phyloP scores from a whole-genome alignment of 2,329 filamentous ascomycete genomes.

The Trichoderma lentiforme region DNA sequence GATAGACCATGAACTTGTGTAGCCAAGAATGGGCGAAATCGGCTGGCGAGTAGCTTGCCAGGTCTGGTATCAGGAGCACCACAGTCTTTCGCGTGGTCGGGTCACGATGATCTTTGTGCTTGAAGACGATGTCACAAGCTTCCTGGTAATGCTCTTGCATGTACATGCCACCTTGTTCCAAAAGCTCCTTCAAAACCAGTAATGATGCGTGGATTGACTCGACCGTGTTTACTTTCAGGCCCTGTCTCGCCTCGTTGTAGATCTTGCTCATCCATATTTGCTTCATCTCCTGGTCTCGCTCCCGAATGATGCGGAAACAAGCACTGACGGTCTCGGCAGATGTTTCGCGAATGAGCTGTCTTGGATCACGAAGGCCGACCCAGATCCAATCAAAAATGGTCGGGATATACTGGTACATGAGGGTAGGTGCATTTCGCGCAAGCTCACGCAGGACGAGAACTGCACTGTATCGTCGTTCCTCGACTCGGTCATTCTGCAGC shows the following conservation, averaged over 20 bases:
- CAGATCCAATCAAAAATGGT: slow-evolving; percentile 95
- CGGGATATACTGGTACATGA: slow-evolving; percentile 94
- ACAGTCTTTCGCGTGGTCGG: slow-evolving; percentile 83
- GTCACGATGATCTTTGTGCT: slow-evolving; percentile 90
- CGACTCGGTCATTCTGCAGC: slow-evolving; percentile 91
- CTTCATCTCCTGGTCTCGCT: slow-evolving; percentile 85
- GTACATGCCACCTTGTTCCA: slow-evolving; percentile 96
- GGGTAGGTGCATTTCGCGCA: slow-evolving; percentile 85
- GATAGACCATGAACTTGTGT: slow-evolving; percentile 94
- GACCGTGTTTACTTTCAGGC: slow-evolving; percentile 74
- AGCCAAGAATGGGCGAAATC: slow-evolving; percentile 87
- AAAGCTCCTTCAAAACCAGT: slow-evolving; percentile 84
- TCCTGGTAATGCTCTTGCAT: slow-evolving; percentile 95
- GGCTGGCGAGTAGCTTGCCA: slow-evolving; percentile 86
- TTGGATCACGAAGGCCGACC: slow-evolving; percentile 85
- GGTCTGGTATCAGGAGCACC: slow-evolving; percentile 83
- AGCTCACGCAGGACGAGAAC: slow-evolving; percentile 88
- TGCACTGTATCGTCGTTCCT: slow-evolving; percentile 89
- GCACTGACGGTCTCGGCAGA: slow-evolving; percentile 91
- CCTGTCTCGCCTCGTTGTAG: slow-evolving; percentile 77
- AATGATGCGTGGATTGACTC: slow-evolving; percentile 94
- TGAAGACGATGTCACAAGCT: slow-evolving; percentile 86
- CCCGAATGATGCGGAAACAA: slow-evolving; percentile 92
- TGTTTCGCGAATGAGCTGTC: slow-evolving; percentile 86
- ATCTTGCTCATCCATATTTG: slow-evolving; percentile 87